A percentile compares a stretch with the other conserved stretches of the same genome.
These are phyloP conservation scores for Citrus trifoliata DNA, from an alignment of 345 rosid species.

Conservation along the genomic window DNA sequence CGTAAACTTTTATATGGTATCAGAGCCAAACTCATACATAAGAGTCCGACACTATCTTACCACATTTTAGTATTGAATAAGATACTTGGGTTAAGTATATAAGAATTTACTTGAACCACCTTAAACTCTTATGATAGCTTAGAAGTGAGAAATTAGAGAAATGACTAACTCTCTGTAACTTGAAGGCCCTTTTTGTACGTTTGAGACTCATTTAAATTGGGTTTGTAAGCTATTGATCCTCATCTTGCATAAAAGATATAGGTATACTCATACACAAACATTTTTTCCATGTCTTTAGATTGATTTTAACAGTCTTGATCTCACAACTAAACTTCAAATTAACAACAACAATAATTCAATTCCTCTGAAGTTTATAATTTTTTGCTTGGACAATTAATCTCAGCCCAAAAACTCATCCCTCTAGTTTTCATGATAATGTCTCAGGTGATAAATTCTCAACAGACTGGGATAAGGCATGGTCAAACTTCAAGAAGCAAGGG, in stretches of 20 bases:
- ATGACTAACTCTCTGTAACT: not conserved
- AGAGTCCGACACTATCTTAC: too few relatives aligned
- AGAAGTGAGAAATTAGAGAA: not conserved
- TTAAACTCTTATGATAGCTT: too few relatives aligned
- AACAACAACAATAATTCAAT: not conserved
- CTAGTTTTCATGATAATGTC: conserved; percentile 3
- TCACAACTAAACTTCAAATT: not conserved
- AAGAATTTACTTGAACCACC: too few relatives aligned
- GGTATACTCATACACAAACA: too few relatives aligned
- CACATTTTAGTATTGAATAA: too few relatives aligned
- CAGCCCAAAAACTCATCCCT: not conserved
- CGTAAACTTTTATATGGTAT: too few relatives aligned
- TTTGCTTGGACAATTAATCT: not conserved
- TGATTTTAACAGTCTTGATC: not conserved
- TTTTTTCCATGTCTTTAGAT: not conserved
- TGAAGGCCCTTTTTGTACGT: not conserved
- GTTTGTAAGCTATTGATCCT: not conserved
- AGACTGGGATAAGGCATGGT: conserved; percentile 97
- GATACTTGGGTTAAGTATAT: too few relatives aligned
- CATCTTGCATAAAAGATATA: not conserved
- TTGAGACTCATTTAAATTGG: not conserved
- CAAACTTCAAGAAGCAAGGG: conserved; percentile 74
- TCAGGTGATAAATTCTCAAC: conserved; percentile 70
- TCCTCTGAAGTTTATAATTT: not conserved
- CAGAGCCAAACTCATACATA: too few relatives aligned